These are phyloP conservation scores for Septoria linicola DNA, from an alignment of 2,329 filamentous ascomycete genomes.

Conservation along the genomic window DNA sequence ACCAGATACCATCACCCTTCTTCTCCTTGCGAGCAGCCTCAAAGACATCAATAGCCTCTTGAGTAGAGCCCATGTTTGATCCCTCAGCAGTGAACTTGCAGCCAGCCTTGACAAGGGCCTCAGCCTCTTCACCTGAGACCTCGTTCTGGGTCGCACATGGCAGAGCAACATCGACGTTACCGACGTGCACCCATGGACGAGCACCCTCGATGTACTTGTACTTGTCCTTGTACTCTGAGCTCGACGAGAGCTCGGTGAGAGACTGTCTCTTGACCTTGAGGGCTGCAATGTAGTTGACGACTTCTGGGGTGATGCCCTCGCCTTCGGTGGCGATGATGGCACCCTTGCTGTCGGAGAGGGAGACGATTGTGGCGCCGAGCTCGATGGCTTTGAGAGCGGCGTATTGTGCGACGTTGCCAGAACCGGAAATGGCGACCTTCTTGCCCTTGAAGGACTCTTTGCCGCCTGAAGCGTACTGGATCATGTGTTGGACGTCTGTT, in stretches of 20 bases:
- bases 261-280: constrained; percentile 87
- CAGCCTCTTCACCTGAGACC: constrained; percentile 85
- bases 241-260: constrained; percentile 68
- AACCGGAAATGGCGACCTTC: constrained; percentile 92
- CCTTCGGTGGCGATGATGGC: constrained; percentile 71
- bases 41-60: constrained; percentile 90
- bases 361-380: constrained; percentile 88
- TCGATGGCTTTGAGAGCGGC: constrained; percentile 95
- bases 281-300: constrained; percentile 73
- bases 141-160: constrained; percentile 98
- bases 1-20: constrained; percentile 80
- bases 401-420: constrained; percentile 97
- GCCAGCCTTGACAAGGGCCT: constrained; percentile 73
- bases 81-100: constrained; percentile 89
- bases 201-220: constrained; percentile 86
- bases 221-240: constrained; percentile 56
- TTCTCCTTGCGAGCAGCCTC: constrained; percentile 70
- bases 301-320: constrained; percentile 71
- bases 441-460: constrained; percentile 85
- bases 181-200: constrained; percentile 88
- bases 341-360: constrained; percentile 90
- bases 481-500: constrained; percentile 85
- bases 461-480: constrained; percentile 74
- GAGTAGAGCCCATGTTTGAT: constrained; percentile 98
- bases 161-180: constrained; percentile 84